phyloP scores from a whole-genome alignment of 129 eudicot species.

The Lactuca saligna region DNA sequence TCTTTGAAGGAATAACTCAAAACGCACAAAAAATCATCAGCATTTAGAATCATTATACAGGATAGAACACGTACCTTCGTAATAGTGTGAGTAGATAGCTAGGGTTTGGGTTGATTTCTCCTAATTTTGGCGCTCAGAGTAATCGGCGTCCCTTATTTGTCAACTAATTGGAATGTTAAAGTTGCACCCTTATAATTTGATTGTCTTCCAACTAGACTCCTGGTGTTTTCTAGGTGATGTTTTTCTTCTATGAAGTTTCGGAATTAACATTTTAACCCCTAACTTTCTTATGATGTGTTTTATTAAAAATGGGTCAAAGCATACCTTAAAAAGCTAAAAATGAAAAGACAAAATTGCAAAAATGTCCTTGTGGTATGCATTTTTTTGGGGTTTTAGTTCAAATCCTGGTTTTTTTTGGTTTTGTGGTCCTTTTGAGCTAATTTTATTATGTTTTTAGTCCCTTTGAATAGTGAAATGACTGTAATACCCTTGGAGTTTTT shows the following conservation, averaged over 20 bases:
- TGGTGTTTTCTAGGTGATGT: neutral
- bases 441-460: too few relatives aligned
- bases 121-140: slow-evolving; percentile 17
- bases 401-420: too few relatives aligned
- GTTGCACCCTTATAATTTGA: neutral
- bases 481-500: too few relatives aligned
- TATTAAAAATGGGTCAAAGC: too few relatives aligned
- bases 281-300: neutral
- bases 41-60: slow-evolving; percentile 1
- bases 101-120: slow-evolving; percentile 1
- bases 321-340: too few relatives aligned
- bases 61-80: slow-evolving; percentile 5
- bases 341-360: too few relatives aligned
- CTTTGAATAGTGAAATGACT: too few relatives aligned
- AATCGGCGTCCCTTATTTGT: slow-evolving; percentile 5
- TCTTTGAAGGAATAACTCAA: neutral
- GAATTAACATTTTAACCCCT: neutral
- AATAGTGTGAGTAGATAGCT: slow-evolving; percentile 4
- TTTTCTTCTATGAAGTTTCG: neutral
- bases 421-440: too few relatives aligned
- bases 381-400: too few relatives aligned
- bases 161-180: neutral
- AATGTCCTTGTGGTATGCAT: too few relatives aligned
- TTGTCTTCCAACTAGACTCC: neutral
- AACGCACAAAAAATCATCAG: neutral